Evolutionary conservation across 1,284 basidiomycete genomes (phyloP).

Genomic region (Ceratobasidium sp.): DNA sequence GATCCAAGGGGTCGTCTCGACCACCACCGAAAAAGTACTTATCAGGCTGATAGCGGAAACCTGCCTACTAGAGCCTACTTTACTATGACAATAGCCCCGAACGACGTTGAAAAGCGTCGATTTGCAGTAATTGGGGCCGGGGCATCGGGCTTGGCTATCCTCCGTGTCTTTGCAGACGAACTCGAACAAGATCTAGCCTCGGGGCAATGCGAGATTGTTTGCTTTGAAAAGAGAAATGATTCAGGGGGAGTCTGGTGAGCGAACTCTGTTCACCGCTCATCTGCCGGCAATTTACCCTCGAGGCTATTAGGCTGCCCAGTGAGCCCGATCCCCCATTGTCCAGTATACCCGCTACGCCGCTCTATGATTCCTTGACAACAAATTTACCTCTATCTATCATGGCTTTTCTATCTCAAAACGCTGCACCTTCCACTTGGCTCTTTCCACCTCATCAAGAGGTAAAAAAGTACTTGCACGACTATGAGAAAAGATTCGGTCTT

Average conservation of each 20-base stretch:
- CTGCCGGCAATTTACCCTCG: neutral
- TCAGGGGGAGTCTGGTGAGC: slow-evolving; percentile 40
- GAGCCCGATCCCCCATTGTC: neutral
- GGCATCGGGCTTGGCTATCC: slow-evolving; percentile 24
- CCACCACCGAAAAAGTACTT: neutral
- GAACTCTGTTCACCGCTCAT: neutral
- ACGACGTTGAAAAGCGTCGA: neutral
- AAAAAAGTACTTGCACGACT: slow-evolving; percentile 74
- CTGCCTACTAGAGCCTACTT: neutral
- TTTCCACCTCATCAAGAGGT: slow-evolving; percentile 73
- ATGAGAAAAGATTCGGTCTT: slow-evolving; percentile 70
- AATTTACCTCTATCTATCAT: slow-evolving; percentile 82
- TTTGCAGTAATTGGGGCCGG: slow-evolving; percentile 39
- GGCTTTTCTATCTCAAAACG: slow-evolving; percentile 71
- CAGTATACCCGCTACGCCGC: slow-evolving; percentile 62
- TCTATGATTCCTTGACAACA: slow-evolving; percentile 81
- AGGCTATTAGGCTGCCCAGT: slow-evolving; percentile 20
- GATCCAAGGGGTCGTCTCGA: neutral
- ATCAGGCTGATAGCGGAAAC: neutral
- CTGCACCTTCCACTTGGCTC: slow-evolving; percentile 76
- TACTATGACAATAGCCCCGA: neutral
- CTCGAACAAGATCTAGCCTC: slow-evolving; percentile 28
- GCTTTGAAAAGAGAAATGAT: slow-evolving; percentile 36
- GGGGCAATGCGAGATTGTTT: slow-evolving; percentile 30
- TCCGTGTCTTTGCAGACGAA: slow-evolving; percentile 27